These are phyloP conservation scores for Boletus vermiculosoides DNA, from an alignment of 768 basidiomycete species.

Conservation along the genomic window DNA sequence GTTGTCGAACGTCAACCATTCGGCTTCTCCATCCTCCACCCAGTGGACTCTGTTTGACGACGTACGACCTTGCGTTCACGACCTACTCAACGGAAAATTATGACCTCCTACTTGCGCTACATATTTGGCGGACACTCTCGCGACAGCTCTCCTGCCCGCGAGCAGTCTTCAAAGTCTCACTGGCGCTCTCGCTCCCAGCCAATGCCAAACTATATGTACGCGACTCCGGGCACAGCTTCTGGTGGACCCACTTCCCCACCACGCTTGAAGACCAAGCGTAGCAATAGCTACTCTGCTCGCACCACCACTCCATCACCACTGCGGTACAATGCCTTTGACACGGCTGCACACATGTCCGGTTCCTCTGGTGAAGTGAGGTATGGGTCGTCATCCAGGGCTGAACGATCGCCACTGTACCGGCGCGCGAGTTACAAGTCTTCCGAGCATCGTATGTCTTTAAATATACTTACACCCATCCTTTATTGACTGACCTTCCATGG, in stretches of 20 bases:
- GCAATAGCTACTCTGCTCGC: slow-evolving; percentile 39
- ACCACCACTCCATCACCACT: slow-evolving; percentile 41
- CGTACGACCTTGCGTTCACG: slow-evolving; percentile 22
- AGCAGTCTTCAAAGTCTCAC: slow-evolving; percentile 40
- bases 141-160: slow-evolving; percentile 25
- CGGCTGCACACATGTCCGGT: slow-evolving; percentile 20
- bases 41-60: slow-evolving; percentile 12
- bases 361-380: slow-evolving; percentile 34
- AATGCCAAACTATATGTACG: slow-evolving; percentile 43
- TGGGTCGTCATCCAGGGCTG: slow-evolving; percentile 29
- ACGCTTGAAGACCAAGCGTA: slow-evolving; percentile 36
- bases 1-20: not conserved
- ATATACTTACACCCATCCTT: not conserved
- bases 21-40: slow-evolving; percentile 9
- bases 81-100: slow-evolving; percentile 23
- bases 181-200: slow-evolving; percentile 42
- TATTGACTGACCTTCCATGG: not conserved
- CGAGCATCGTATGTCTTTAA: slow-evolving; percentile 43
- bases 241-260: slow-evolving; percentile 39
- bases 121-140: slow-evolving; percentile 40
- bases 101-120: slow-evolving; percentile 53
- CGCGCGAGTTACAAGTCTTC: slow-evolving; percentile 44
- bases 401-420: slow-evolving; percentile 40
- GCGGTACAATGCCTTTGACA: slow-evolving; percentile 39
- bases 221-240: slow-evolving; percentile 27